phyloP scores from a whole-genome alignment of 1,139 yeast genomes.

The Lodderomyces metapsilosis region DNA sequence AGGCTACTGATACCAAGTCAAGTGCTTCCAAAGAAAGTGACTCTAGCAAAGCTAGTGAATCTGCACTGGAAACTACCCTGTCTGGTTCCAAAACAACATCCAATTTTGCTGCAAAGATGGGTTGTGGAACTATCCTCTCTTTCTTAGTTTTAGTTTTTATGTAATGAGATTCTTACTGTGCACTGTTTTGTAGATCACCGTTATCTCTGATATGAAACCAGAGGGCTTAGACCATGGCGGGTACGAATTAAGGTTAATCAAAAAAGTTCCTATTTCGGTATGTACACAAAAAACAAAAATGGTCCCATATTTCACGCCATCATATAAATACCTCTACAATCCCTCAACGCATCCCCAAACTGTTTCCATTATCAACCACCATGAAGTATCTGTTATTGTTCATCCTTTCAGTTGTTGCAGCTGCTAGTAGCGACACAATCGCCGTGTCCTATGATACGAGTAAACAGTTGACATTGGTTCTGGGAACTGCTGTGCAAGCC shows the following conservation, averaged over 20 bases:
- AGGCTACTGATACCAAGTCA: not conserved
- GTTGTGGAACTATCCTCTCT: slow-evolving; percentile 9
- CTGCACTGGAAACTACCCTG: not conserved
- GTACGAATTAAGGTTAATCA: not conserved
- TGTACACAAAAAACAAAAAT: not conserved
- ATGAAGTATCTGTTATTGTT: not conserved
- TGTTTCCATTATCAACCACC: no score
- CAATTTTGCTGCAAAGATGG: slow-evolving; percentile 8
- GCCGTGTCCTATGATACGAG: not conserved
- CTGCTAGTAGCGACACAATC: slow-evolving; percentile 1
- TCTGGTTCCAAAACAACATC: slow-evolving; percentile 1
- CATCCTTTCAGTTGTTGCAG: not conserved
- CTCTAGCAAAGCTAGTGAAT: not conserved
- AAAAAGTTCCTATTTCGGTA: slow-evolving; percentile 1
- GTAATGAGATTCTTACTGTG: not conserved
- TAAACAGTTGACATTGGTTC: not conserved
- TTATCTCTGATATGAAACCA: no score
- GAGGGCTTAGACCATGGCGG: no score
- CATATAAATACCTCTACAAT: not conserved
- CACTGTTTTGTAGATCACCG: no score
- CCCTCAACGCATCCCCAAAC: no score
- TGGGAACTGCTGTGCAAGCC: not conserved
- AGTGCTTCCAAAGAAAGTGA: not conserved
- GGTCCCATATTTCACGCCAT: no score
- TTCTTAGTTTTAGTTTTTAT: slow-evolving; percentile 6